Evolutionary conservation across 768 basidiomycete genomes (phyloP).

Genomic region (Serendipita sp.): DNA sequence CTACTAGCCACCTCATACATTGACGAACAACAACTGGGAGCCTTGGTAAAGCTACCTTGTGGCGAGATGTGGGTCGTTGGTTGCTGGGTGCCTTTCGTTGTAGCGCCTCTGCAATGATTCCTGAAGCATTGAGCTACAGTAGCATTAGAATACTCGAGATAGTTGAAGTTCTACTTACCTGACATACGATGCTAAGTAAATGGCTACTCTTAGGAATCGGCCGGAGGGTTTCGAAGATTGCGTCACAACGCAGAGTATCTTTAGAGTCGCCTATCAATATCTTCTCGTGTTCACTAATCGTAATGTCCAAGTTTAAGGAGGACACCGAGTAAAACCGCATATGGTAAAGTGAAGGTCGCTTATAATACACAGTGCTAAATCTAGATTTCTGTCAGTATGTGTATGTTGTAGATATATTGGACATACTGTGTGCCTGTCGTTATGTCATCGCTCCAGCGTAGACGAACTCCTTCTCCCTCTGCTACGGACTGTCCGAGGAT

Average conservation of each 20-base stretch:
- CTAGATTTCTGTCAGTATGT: background rate
- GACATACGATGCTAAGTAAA: no score
- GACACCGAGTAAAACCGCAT: conserved; percentile 51
- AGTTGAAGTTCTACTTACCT: no score
- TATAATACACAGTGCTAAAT: conserved; percentile 31
- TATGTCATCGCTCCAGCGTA: background rate
- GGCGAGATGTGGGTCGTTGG: no score
- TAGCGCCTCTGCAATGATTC: background rate
- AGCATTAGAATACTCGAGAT: no score
- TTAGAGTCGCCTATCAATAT: background rate
- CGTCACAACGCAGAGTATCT: background rate
- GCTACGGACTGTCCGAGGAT: background rate
- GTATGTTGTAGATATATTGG: background rate
- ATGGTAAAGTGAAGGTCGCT: conserved; percentile 34
- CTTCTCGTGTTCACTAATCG: conserved; percentile 12
- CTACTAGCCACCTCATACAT: no score
- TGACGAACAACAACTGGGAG: no score
- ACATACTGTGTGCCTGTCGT: background rate
- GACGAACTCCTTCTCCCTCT: background rate
- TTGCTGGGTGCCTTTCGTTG: no score
- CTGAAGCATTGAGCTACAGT: background rate
- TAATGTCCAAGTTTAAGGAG: conserved; percentile 18
- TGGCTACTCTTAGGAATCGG: background rate
- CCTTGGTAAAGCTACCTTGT: no score
- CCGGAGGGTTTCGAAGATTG: background rate